Conservation (phyloP, 1,284 basidiomycete genomes). For the Nidula niveotomentosa region DNA sequence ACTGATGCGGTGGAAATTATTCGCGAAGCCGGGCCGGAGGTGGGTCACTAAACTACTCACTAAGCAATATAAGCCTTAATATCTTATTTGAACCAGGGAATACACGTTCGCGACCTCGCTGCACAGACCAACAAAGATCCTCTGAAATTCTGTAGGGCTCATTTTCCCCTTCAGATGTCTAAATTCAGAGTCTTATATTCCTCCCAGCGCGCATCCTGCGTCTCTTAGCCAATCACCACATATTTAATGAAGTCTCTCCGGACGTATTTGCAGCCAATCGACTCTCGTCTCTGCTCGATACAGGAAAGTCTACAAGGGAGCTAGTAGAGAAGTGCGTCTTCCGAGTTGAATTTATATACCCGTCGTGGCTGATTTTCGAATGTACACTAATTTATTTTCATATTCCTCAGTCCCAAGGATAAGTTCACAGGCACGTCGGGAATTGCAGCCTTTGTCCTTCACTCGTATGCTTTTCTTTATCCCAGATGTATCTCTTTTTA, state of each 20-base stretch:
- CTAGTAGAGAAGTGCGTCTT: background rate
- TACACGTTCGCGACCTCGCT: background rate
- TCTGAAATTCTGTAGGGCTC: background rate
- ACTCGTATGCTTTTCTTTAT: background rate
- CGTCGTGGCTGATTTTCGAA: too few relatives aligned
- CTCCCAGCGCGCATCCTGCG: slow-evolving; percentile 13
- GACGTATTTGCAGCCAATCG: slow-evolving; percentile 17
- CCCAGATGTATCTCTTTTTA: background rate
- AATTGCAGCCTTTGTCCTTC: background rate
- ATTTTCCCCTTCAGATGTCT: background rate
- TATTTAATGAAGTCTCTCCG: slow-evolving; percentile 15
- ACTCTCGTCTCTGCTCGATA: background rate
- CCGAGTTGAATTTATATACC: too few relatives aligned
- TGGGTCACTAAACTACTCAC: background rate
- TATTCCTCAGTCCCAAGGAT: background rate
- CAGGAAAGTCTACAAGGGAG: background rate
- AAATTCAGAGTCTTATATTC: background rate
- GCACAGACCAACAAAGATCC: background rate
- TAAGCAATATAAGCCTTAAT: background rate
- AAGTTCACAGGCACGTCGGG: background rate
- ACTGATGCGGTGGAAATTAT: background rate
- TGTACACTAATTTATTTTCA: background rate
- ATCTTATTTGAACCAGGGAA: background rate
- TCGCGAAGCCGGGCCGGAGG: background rate
- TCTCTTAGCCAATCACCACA: slow-evolving; percentile 16